Conservation (phyloP, 768 basidiomycete species). For the Cystofilobasidium ferigula region DNA sequence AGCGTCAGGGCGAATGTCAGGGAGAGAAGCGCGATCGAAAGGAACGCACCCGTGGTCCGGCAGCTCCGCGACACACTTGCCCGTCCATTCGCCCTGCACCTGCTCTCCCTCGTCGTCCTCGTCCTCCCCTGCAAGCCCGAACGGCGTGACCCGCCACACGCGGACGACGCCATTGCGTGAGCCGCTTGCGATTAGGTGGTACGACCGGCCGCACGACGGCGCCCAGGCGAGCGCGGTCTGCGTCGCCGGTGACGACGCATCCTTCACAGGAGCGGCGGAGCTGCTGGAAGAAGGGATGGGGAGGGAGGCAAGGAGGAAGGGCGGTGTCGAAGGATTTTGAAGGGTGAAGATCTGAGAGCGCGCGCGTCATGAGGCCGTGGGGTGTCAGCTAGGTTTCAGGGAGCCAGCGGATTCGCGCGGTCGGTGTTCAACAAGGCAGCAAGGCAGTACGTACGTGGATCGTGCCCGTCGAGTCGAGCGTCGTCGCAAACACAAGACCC, state of each 20-base stretch:
- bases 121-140: slow-evolving; percentile 39
- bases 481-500: slow-evolving; percentile 78
- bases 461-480: slow-evolving; percentile 56
- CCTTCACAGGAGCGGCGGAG: slow-evolving; percentile 25
- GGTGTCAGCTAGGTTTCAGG: too few species aligned
- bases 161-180: slow-evolving; percentile 74
- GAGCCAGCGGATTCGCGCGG: too few species aligned
- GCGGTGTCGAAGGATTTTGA: too few species aligned
- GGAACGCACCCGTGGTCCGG: slow-evolving; percentile 61
- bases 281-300: slow-evolving; percentile 50
- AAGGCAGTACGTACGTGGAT: slow-evolving; percentile 51
- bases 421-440: background rate
- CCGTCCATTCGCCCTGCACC: slow-evolving; percentile 56
- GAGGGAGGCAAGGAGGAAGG: slow-evolving; percentile 31
- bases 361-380: too few species aligned
- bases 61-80: slow-evolving; percentile 68
- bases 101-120: slow-evolving; percentile 38
- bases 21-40: background rate
- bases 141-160: slow-evolving; percentile 74
- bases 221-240: slow-evolving; percentile 86
- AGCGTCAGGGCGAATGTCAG: slow-evolving; percentile 22
- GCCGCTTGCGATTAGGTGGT: slow-evolving; percentile 87
- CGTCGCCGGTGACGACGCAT: slow-evolving; percentile 39
- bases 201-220: slow-evolving; percentile 81
- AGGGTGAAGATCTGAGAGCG: too few species aligned